Conservation (phyloP, 495 filamentous ascomycete genomes). For the Cercophora scortea region DNA sequence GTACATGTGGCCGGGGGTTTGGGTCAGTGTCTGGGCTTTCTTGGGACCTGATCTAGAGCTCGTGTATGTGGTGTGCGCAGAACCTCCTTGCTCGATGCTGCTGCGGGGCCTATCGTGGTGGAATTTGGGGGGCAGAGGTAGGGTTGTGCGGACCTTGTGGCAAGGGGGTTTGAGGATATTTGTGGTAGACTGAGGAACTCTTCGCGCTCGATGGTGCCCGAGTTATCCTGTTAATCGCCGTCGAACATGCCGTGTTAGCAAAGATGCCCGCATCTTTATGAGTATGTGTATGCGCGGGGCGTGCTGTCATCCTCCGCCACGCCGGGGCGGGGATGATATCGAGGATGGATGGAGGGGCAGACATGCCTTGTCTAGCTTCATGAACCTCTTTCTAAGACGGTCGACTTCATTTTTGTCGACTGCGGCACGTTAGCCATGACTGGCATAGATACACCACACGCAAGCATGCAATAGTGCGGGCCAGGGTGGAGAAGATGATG, state of each 20-base stretch:
- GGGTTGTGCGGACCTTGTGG: constrained; percentile 61
- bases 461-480: not conserved
- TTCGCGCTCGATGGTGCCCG: constrained; percentile 95
- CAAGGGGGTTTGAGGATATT: constrained; percentile 95
- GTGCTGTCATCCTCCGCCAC: not conserved
- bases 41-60: too few species aligned
- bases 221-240: constrained; percentile 64
- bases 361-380: constrained; percentile 94
- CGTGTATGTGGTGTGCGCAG: too few species aligned
- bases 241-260: not conserved
- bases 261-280: too few species aligned
- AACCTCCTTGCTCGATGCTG: too few species aligned
- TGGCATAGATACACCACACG: not conserved
- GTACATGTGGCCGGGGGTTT: not conserved
- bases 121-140: not conserved
- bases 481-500: not conserved
- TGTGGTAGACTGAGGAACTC: constrained; percentile 96
- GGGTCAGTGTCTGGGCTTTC: too few species aligned
- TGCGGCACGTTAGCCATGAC: constrained; percentile 27
- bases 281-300: not conserved
- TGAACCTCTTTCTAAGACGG: constrained; percentile 89
- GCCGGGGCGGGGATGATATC: not conserved
- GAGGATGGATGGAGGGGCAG: not conserved
- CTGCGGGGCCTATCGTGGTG: too few species aligned
- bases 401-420: constrained; percentile 97